Conservation (phyloP, 441 rosid species). For the Corymbia calophylla region DNA sequence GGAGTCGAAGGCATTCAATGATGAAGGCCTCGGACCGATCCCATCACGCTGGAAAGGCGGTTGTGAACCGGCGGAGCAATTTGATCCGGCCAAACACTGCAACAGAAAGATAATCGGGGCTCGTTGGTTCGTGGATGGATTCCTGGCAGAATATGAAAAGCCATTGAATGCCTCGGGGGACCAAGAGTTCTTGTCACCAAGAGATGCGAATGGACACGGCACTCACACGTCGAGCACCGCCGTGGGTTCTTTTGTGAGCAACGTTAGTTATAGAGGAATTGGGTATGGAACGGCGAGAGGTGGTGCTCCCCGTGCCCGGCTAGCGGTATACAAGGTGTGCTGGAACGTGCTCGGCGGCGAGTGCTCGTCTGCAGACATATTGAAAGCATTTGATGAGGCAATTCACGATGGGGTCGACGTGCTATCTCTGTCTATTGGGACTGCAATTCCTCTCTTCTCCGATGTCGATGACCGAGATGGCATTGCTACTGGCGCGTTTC, state of each 20-base stretch:
- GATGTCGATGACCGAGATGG: slow-evolving; percentile 33
- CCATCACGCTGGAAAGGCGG: slow-evolving; percentile 58
- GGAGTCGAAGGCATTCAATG: slow-evolving; percentile 46
- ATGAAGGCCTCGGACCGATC: slow-evolving; percentile 41
- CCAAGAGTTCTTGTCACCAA: slow-evolving; percentile 39
- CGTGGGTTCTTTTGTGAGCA: slow-evolving; percentile 41
- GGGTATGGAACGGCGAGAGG: slow-evolving; percentile 49
- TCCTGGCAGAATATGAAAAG: slow-evolving; percentile 28
- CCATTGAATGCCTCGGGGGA: slow-evolving; percentile 27
- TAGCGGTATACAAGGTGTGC: slow-evolving; percentile 69
- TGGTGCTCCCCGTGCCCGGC: slow-evolving; percentile 51
- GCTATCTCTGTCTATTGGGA: slow-evolving; percentile 34
- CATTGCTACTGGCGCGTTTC: slow-evolving; percentile 40
- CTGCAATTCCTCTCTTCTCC: slow-evolving; percentile 21
- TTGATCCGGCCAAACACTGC: slow-evolving; percentile 24
- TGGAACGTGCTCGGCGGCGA: slow-evolving; percentile 35
- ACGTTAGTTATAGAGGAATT: slow-evolving; percentile 39
- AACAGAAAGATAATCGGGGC: slow-evolving; percentile 58
- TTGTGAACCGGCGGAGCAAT: slow-evolving; percentile 35
- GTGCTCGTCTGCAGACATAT: slow-evolving; percentile 47
- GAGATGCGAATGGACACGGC: slow-evolving; percentile 61
- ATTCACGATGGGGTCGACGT: slow-evolving; percentile 45
- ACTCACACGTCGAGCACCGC: slow-evolving; percentile 62
- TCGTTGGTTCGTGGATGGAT: slow-evolving; percentile 38
- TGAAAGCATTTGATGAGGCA: slow-evolving; percentile 63